These are phyloP conservation scores for Cladosporium sp. DNA, from an alignment of 2,329 filamentous ascomycete genomes.

Conservation along the genomic window DNA sequence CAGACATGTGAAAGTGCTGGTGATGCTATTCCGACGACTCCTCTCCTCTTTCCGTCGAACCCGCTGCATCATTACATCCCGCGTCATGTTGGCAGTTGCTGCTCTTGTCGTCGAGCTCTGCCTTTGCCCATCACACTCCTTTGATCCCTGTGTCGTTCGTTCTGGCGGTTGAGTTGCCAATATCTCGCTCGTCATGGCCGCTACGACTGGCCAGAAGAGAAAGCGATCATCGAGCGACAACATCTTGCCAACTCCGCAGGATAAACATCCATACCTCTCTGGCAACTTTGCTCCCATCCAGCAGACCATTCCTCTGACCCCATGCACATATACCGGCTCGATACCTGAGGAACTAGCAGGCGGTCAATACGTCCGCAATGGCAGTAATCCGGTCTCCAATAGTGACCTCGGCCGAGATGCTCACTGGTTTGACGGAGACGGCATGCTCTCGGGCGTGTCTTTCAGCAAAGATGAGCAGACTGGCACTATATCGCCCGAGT, in stretches of 20 bases:
- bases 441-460: constrained; percentile 66
- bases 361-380: constrained; percentile 69
- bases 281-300: constrained; percentile 69
- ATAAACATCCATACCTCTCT: constrained; percentile 47
- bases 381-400: constrained; percentile 63
- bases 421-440: constrained; percentile 74
- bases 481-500: constrained; percentile 52
- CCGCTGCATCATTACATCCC: not conserved
- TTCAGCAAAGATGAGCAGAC: constrained; percentile 47
- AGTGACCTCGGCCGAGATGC: constrained; percentile 57
- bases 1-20: constrained; percentile 13
- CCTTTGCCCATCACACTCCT: too few relatives aligned
- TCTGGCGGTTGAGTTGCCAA: not conserved
- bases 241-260: constrained; percentile 28
- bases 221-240: constrained; percentile 27
- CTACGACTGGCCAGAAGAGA: constrained; percentile 27
- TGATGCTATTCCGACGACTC: not conserved
- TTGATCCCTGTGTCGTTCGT: not conserved
- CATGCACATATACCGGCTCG: constrained; percentile 53
- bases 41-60: not conserved
- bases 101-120: too few relatives aligned
- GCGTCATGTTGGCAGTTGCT: not conserved
- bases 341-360: constrained; percentile 64
- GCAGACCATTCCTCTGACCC: constrained; percentile 51
- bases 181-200: constrained; percentile 1